Base-by-base conservation (phyloP, 805 yeast genomes). In the Yarrowia phangngaensis region DNA sequence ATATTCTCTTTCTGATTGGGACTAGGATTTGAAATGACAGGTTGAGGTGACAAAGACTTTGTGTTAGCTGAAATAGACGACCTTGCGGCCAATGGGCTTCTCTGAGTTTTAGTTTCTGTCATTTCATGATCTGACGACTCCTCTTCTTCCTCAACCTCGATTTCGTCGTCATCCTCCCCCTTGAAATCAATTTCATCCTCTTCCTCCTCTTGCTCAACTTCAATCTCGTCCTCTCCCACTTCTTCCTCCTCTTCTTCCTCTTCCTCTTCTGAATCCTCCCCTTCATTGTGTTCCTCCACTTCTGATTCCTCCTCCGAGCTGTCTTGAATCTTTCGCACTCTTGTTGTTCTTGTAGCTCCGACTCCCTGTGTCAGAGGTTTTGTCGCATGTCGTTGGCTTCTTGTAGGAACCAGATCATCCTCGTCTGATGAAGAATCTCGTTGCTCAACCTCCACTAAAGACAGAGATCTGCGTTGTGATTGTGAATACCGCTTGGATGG, bases 401-500 rank as follows among this genome's bases (percentile, higher is more conserved):
- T 6, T 17, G 9, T 5, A n/a, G 13, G 11, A 8, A 11, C n/a
- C 31, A 4, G 31, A 16, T 17, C 13, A 3, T 38, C 45, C 8
- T 36, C 43, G 9, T 31, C 35, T 6, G 32, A 26, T 14, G 16
- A 19, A 2, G 15, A 15, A 23, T 15, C 23, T n/a, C 8, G 20
- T 22, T 34, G 43, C 30, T 35, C 43, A 8, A 35, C 26, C 14
- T 38, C 45, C 19, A 38, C 45, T 5, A 31, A 32, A 2, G 45
- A 38, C 16, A 27, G 26, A 13, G 48, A 41, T 9, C 17, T 15
- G 16, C 35, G 35, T 6, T 29, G 35, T 17, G 48, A 40, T 20
- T 23, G 20, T 5, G 47, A 41, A 28, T 41, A 41, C 28, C 48
- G 35, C 17, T 20, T 41, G 3, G 48, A 41, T 6, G 48, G 48